Conservation (phyloP, 805 yeast genomes). For the Pichia insulana region DNA sequence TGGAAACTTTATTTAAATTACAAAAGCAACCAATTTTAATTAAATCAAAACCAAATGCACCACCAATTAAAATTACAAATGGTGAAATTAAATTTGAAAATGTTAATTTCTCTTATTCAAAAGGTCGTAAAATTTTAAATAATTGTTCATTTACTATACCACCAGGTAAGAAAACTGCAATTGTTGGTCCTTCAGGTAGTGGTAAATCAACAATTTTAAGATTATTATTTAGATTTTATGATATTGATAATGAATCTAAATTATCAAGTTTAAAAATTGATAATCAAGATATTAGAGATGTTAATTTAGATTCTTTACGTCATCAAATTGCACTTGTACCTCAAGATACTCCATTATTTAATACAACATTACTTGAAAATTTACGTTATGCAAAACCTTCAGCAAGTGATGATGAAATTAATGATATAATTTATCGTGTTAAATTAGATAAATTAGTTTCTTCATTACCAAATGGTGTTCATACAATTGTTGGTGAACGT, state of each 20-base stretch:
- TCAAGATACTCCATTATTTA: constrained; percentile 93
- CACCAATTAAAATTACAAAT: constrained; percentile 48
- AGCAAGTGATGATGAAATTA: constrained; percentile 67
- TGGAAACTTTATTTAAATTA: constrained; percentile 87
- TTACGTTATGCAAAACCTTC: constrained; percentile 74
- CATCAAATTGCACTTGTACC: constrained; percentile 85
- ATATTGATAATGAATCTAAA: constrained; percentile 32
- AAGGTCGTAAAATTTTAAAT: constrained; percentile 74
- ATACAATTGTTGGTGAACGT: constrained; percentile 89
- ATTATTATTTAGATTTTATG: constrained; percentile 83
- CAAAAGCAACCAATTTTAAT: constrained; percentile 68
- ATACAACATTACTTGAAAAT: constrained; percentile 82
- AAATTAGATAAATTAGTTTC: constrained; percentile 53
- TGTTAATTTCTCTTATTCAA: constrained; percentile 87
- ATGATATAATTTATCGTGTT: constrained; percentile 56
- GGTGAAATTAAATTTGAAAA: constrained; percentile 85
- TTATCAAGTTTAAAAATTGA: constrained; percentile 63
- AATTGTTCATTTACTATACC: constrained; percentile 82
- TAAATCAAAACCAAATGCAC: constrained; percentile 53
- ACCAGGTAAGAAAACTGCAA: constrained; percentile 84
- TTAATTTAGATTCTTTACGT: constrained; percentile 69
- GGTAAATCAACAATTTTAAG: constrained; percentile 89
- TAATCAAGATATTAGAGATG: constrained; percentile 76
- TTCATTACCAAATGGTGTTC: constrained; percentile 74
- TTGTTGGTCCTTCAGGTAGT: constrained; percentile 94